A percentile compares a stretch with the other conserved stretches of the same genome.
Conservation (phyloP, 495 filamentous ascomycete genomes). For the Penicillium bialowiezense region DNA sequence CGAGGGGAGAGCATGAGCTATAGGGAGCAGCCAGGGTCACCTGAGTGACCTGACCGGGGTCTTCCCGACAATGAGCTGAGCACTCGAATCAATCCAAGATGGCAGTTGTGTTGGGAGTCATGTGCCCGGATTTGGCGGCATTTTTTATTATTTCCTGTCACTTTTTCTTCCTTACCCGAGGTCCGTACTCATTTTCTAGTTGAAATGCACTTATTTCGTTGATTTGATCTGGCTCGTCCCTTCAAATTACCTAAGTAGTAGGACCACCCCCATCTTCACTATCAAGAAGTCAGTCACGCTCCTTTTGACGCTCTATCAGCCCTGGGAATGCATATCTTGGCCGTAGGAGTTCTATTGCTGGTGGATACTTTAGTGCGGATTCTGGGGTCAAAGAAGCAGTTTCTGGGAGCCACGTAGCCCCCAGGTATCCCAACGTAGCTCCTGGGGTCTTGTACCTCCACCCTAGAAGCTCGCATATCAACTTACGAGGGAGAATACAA, state of each 20-base stretch:
- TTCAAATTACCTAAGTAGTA: no score
- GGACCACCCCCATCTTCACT: neutral
- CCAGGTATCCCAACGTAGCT: neutral
- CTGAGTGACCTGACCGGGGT: no score
- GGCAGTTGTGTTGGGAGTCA: no score
- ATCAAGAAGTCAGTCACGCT: neutral
- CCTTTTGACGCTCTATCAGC: neutral
- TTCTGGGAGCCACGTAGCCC: neutral
- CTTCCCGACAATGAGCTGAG: no score
- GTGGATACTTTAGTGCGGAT: constrained; percentile 2
- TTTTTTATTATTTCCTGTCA: no score
- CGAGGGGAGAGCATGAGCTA: no score
- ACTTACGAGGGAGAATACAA: no score
- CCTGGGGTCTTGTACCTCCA: neutral
- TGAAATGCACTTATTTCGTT: neutral
- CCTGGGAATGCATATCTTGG: neutral
- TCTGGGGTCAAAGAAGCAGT: constrained; percentile 11
- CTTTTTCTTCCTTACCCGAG: neutral
- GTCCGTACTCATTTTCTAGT: neutral
- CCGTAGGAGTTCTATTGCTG: neutral
- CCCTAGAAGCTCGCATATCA: no score
- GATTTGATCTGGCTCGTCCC: neutral
- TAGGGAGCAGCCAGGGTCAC: no score
- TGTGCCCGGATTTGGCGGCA: no score
- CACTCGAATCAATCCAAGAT: no score